These are phyloP conservation scores for Spinellus fusiger DNA, from an alignment of 192 early-diverging fungal genomes.

Conservation along the genomic window DNA sequence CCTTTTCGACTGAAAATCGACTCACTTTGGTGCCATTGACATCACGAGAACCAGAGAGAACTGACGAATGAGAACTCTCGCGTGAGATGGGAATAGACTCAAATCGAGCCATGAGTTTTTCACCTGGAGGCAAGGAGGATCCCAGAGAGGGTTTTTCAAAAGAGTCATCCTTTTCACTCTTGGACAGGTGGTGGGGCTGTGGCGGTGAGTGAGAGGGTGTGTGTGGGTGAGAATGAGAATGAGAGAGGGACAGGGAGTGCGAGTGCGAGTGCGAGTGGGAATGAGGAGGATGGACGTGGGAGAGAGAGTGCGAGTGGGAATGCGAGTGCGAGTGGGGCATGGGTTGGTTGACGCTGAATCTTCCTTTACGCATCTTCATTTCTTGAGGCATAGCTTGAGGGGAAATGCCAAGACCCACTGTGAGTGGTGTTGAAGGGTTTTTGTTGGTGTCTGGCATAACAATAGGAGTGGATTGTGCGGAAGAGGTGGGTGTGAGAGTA, in stretches of 20 bases:
- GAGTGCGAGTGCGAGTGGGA: no score
- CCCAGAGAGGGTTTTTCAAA: not conserved
- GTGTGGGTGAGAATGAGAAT: no score
- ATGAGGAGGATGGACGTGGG: not conserved
- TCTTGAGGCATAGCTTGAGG: conserved; percentile 1
- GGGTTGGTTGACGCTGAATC: conserved; percentile 55
- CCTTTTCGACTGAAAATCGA: conserved; percentile 12
- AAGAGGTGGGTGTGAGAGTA: no score
- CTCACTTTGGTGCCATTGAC: conserved; percentile 1
- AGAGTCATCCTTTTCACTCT: not conserved
- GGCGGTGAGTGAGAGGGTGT: no score
- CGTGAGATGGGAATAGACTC: conserved; percentile 4
- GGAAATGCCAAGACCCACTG: conserved; percentile 15
- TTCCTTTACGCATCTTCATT: conserved; percentile 42
- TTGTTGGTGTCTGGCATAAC: not conserved
- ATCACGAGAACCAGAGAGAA: not conserved
- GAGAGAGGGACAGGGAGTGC: no score
- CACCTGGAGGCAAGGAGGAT: not conserved
- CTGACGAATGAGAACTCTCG: conserved; percentile 8
- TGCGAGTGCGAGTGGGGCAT: not conserved
- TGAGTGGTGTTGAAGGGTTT: no score
- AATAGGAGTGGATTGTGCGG: no score
- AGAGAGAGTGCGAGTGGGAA: not conserved
- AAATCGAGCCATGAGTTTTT: not conserved
- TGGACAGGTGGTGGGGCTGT: not conserved